Evolutionary conservation across 176 grass and related monocot genomes (phyloP).

Genomic region (Ensete glaucum): DNA sequence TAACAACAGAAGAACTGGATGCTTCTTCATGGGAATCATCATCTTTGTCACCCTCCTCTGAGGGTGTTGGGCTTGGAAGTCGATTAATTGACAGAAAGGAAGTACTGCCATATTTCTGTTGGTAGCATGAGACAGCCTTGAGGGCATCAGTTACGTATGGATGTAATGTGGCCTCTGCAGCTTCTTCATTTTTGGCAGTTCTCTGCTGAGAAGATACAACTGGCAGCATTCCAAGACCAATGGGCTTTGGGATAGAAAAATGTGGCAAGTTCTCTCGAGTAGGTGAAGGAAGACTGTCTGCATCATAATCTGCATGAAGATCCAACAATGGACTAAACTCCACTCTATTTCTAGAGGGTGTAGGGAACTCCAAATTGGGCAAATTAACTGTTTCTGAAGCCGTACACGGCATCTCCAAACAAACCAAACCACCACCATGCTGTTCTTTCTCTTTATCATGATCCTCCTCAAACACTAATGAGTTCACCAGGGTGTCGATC

Average conservation of each 20-base stretch:
- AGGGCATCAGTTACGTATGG: slow-evolving; percentile 63
- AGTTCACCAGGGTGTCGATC: slow-evolving; percentile 61
- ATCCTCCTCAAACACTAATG: slow-evolving; percentile 64
- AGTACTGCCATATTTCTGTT: slow-evolving; percentile 62
- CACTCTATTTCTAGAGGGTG: slow-evolving; percentile 29
- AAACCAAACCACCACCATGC: slow-evolving; percentile 4
- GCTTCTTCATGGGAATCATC: slow-evolving; percentile 45
- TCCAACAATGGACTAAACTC: slow-evolving; percentile 67
- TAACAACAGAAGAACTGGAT: slow-evolving; percentile 45
- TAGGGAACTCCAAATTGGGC: slow-evolving; percentile 39
- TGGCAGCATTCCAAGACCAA: slow-evolving; percentile 42
- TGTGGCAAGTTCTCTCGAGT: slow-evolving; percentile 45
- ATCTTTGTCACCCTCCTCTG: slow-evolving; percentile 37
- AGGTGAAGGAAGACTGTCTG: slow-evolving; percentile 86
- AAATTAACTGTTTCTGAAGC: slow-evolving; percentile 31
- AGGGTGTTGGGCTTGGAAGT: slow-evolving; percentile 93
- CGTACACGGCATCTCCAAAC: slow-evolving; percentile 27
- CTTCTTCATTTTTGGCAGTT: slow-evolving; percentile 23
- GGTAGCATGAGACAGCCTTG: slow-evolving; percentile 81
- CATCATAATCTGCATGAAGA: slow-evolving; percentile 92
- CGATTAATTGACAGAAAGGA: slow-evolving; percentile 47
- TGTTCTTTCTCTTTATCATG: slow-evolving; percentile 14
- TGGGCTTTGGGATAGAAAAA: slow-evolving; percentile 52
- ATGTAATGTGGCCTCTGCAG: slow-evolving; percentile 24
- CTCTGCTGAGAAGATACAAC: slow-evolving; percentile 26